Evolutionary conservation across 2,329 filamentous ascomycete species (phyloP), one percentile per base, ranked within the genome.

Genomic region (Oidium heveae): DNA sequence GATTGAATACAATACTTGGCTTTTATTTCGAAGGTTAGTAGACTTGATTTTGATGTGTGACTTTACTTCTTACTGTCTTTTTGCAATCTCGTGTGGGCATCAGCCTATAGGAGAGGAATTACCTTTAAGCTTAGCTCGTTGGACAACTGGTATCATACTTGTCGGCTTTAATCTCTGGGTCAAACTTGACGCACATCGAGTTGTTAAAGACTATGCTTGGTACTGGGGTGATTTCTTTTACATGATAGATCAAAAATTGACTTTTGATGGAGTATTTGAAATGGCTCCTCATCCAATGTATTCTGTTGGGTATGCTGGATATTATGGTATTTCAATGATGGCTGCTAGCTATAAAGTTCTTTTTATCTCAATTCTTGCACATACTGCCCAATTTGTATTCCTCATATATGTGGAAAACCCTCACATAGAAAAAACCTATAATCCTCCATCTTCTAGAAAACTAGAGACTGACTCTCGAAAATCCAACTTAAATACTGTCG

Each of bases 161-260:
- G 82, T 98, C 58, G 74, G 84, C 56, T 96, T 98, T 75, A 98
- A 96, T 67, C 74, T 96, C 22, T 96, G 91, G 88, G 91, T 98
- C 59, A 98, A 98, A 70, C 74, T 98, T 58, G 91, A 98, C 68
- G 91, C 91, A 20, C 91, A 98, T 68, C 78, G 91, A 57, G 91
- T 98, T 52, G 91, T 98, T 65, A 96, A 96, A 69, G 91, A 98
- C 69, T 98, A 88, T 70, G 91, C 91, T 32, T 98, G 91, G 91
- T 98, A 96, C 69, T 98, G 91, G 91, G 91, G 91, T 58, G 91
- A 98, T 68, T 96, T 96, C 70, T 98, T 96, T 74, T 98, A 87
- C 69, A 80, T 98, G 64, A 86, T 98, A 67, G 91, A 98, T 68
- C 88, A 96, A 70, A 86, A 94, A 65, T 74, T 98, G 66, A 96